Evolutionary conservation across 768 basidiomycete species (phyloP).

Genomic region (Vararia minispora): DNA sequence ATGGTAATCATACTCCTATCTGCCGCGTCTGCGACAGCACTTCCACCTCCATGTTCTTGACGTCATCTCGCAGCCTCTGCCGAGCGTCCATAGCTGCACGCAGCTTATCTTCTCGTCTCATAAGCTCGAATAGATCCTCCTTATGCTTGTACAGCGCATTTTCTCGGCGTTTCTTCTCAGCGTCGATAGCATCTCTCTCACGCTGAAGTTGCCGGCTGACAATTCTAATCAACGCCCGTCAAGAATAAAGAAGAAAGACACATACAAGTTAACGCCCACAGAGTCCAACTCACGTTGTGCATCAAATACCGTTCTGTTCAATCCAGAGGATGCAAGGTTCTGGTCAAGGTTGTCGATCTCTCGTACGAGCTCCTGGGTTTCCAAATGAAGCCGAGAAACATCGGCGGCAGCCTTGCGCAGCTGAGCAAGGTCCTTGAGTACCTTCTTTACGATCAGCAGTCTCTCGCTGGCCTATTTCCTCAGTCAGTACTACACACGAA

Average conservation of each 20-base stretch:
- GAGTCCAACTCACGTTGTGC: constrained; percentile 69
- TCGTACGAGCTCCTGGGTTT: constrained; percentile 44
- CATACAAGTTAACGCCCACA: constrained; percentile 57
- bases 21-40: constrained; percentile 32
- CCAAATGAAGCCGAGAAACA: constrained; percentile 46
- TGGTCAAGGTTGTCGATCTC: constrained; percentile 58
- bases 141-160: constrained; percentile 42
- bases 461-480: constrained; percentile 36
- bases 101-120: constrained; percentile 48
- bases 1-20: too few species aligned
- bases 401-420: constrained; percentile 53
- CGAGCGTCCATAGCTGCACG: constrained; percentile 40
- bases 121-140: constrained; percentile 48
- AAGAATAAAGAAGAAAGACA: constrained; percentile 4
- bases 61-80: constrained; percentile 45
- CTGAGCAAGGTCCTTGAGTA: constrained; percentile 45
- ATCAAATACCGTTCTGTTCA: constrained; percentile 73
- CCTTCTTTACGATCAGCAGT: constrained; percentile 41
- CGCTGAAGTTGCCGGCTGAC: constrained; percentile 52
- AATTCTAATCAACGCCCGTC: background rate
- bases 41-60: constrained; percentile 49
- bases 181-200: constrained; percentile 51
- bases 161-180: constrained; percentile 54
- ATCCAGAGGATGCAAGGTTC: constrained; percentile 61
- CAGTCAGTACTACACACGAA: constrained; percentile 2